Conservation (phyloP, 129 eudicot species). For the Centaurea solstitialis region DNA sequence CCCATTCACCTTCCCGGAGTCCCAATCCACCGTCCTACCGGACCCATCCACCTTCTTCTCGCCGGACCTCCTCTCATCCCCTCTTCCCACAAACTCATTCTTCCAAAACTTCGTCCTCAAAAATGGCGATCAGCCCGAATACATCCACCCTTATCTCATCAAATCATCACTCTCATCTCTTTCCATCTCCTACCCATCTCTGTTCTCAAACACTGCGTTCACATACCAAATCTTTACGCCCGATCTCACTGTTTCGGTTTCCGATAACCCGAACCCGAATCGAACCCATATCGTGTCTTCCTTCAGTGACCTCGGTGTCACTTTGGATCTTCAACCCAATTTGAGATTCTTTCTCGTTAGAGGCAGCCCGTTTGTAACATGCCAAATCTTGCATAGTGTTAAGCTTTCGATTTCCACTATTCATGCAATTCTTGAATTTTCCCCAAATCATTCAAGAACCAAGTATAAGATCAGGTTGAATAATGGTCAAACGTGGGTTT, state of each 20-base stretch:
- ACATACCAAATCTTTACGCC: slow-evolving; percentile 58
- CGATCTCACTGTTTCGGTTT: slow-evolving; percentile 65
- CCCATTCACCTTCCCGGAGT: slow-evolving; percentile 63
- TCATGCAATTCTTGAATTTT: slow-evolving; percentile 66
- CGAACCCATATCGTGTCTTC: slow-evolving; percentile 61
- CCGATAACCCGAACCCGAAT: slow-evolving; percentile 44
- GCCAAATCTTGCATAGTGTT: slow-evolving; percentile 29
- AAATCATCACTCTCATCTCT: slow-evolving; percentile 65
- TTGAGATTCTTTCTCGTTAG: slow-evolving; percentile 77
- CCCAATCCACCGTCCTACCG: slow-evolving; percentile 74
- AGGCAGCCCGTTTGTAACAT: slow-evolving; percentile 86
- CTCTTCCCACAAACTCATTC: slow-evolving; percentile 88
- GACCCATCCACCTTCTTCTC: slow-evolving; percentile 74
- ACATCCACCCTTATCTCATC: slow-evolving; percentile 77
- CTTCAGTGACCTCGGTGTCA: slow-evolving; percentile 67
- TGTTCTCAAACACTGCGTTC: slow-evolving; percentile 54
- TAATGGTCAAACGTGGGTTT: slow-evolving; percentile 78
- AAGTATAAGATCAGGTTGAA: slow-evolving; percentile 53
- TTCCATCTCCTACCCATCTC: slow-evolving; percentile 78
- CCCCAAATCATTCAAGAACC: slow-evolving; percentile 47
- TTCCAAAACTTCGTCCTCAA: slow-evolving; percentile 84
- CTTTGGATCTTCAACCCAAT: slow-evolving; percentile 65
- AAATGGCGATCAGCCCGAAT: slow-evolving; percentile 93
- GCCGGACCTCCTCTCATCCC: slow-evolving; percentile 63
- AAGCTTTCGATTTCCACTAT: slow-evolving; percentile 57